These are phyloP conservation scores for Colletotrichum eremochloae DNA, from an alignment of 2,329 filamentous ascomycete species.

Conservation along the genomic window DNA sequence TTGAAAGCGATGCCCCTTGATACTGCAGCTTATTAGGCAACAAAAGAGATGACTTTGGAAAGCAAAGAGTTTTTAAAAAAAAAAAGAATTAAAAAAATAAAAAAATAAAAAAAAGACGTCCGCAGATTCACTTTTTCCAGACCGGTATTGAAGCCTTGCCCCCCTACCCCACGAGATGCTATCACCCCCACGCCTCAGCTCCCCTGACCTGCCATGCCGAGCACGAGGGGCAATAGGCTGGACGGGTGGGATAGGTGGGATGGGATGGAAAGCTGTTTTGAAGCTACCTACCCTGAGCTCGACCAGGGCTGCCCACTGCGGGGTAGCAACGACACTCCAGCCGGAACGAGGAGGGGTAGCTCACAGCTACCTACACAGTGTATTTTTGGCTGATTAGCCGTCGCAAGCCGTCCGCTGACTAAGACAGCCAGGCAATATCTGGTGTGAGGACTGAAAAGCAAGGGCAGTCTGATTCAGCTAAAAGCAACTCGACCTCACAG, in stretches of 20 bases:
- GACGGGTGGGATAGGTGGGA: not conserved
- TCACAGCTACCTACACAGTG: not conserved
- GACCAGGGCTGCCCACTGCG: constrained; percentile 28
- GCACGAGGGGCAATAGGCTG: constrained; percentile 22
- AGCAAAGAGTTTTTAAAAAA: not conserved
- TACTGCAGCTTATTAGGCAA: constrained; percentile 17
- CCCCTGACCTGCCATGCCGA: constrained; percentile 21
- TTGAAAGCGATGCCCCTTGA: constrained; percentile 7
- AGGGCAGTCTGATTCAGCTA: not conserved
- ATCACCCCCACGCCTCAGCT: constrained; percentile 13
- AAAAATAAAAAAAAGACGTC: not conserved
- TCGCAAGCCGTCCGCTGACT: constrained; percentile 31
- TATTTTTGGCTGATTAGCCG: constrained; percentile 7
- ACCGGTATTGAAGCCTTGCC: not conserved
- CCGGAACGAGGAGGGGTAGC: not conserved
- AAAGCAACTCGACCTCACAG: not conserved
- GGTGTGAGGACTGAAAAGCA: not conserved
- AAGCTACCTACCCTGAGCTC: constrained; percentile 23
- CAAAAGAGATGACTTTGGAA: not conserved
- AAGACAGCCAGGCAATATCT: not conserved
- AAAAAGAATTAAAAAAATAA: too few species aligned
- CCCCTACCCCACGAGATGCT: not conserved
- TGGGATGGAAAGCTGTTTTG: constrained; percentile 11
- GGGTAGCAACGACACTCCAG: constrained; percentile 16
- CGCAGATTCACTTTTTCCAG: constrained; percentile 2